A percentile compares a stretch with the other conserved stretches of the same genome.
Evolutionary conservation across 495 filamentous ascomycete genomes (phyloP).

Genomic region (Talaromyces stipitatus): DNA sequence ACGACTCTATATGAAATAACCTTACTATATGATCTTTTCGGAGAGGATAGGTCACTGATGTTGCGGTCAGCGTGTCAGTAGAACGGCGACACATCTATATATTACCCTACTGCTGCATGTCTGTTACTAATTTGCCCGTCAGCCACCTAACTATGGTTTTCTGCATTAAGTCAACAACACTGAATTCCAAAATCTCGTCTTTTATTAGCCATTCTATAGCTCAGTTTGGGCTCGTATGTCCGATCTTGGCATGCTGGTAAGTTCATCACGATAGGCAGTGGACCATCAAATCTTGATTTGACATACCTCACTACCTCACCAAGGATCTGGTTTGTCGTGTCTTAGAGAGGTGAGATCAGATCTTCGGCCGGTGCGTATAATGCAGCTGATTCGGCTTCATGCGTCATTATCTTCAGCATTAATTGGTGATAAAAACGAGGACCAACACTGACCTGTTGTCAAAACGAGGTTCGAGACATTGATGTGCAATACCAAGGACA

Average conservation of each 20-base stretch:
- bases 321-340: not conserved
- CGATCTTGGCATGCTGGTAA: not conserved
- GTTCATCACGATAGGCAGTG: not conserved
- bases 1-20: not conserved
- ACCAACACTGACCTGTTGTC: too few relatives aligned
- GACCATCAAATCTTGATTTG: not conserved
- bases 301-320: not conserved
- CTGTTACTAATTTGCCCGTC: not conserved
- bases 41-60: not conserved
- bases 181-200: too few relatives aligned
- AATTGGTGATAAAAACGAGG: too few relatives aligned
- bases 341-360: not conserved
- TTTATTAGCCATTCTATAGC: too few relatives aligned
- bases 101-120: not conserved
- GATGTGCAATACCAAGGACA: too few relatives aligned
- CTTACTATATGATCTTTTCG: not conserved
- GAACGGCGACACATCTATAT: not conserved
- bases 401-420: not conserved
- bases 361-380: not conserved
- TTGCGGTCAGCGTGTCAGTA: not conserved
- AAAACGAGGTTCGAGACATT: too few relatives aligned
- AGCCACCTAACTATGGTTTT: not conserved
- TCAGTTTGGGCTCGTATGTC: not conserved
- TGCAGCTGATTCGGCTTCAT: not conserved
- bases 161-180: not conserved